Base-by-base conservation (phyloP, 306 rosid species). In the Cajanus cajan region DNA sequence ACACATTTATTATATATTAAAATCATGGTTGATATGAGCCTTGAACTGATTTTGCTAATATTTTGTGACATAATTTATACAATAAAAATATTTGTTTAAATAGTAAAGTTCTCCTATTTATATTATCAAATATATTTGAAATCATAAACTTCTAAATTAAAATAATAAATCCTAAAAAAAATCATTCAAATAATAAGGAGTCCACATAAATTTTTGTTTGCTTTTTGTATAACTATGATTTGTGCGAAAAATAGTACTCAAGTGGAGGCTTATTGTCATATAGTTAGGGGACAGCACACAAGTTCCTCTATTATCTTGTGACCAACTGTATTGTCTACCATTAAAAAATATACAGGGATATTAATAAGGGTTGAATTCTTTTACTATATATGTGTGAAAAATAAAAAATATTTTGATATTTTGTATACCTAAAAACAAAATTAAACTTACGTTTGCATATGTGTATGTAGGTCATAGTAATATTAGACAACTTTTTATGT, bases 291-390 rank as follows among this genome's bases (percentile, higher is more conserved):
- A 39, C 79, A 72, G 31, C 7, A 22, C 4, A 13, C 55, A 16
- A 80, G 18, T 80, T 41, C 67, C 72, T n/a, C 73, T 47, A 71
- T 48, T 80, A 79, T 61, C 14, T 7, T 31, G 44, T 54, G 82
- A 55, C 59, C 59, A 54, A 54, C 14, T 41, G 45, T 39, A n/a
- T 9, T 7, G 31, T 78, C 58, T 40, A 15, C 31, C 34, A 57
- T 52, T 57, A 16, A 68, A 16, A 18, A 34, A 5, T n/a, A 4
- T 19, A 8, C 2, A 18, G 11, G 24, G 18, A 51, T 18, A 51
- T 51, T 6, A 7, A 51, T 51, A 7, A 50, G 57, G 24, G 12
- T 18, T 51, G 13, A 16, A 18, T 51, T 51, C 8, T n/a, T 51
- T 51, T 2, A 18, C 13, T 0, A 3, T 18, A 8, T 16, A 54